Conservation (phyloP, 345 rosid species). For the Carallia brachiata region DNA sequence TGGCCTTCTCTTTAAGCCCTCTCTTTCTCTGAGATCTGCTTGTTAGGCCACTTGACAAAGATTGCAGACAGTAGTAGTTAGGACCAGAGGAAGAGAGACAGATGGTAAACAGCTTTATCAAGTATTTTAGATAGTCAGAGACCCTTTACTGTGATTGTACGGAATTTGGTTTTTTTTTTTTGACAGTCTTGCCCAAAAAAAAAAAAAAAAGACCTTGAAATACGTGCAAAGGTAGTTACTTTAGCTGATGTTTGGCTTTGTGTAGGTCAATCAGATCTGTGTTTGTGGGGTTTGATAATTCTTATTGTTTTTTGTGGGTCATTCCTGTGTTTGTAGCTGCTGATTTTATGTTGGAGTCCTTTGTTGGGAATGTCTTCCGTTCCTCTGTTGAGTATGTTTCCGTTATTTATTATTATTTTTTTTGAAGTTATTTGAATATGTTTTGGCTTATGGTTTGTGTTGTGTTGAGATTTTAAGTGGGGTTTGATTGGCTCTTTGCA, state of each 20-base stretch:
- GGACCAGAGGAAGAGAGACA: neutral
- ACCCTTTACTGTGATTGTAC: neutral
- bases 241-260: conserved; percentile 1
- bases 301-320: conserved; percentile 2
- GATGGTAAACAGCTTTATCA: conserved; percentile 2
- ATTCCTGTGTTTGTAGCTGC: conserved; percentile 9
- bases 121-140: conserved; percentile 26
- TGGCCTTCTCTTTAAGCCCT: conserved; percentile 19
- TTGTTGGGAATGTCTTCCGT: neutral
- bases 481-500: conserved; percentile 14
- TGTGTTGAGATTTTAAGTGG: conserved; percentile 24
- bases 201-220: conserved; percentile 4
- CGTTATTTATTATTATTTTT: neutral
- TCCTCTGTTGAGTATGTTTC: neutral
- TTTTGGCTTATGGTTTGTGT: neutral
- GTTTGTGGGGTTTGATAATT: conserved; percentile 2
- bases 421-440: neutral
- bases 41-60: conserved; percentile 22
- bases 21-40: conserved; percentile 29
- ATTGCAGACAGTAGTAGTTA: conserved; percentile 21
- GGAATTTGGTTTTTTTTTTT: conserved; percentile 9
- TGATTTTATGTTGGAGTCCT: neutral
- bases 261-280: conserved; percentile 33
- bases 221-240: conserved; percentile 16
- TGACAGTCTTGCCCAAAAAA: conserved; percentile 14